Conservation (phyloP, 176 grass and related monocot genomes). For the Cenchrus americanus region DNA sequence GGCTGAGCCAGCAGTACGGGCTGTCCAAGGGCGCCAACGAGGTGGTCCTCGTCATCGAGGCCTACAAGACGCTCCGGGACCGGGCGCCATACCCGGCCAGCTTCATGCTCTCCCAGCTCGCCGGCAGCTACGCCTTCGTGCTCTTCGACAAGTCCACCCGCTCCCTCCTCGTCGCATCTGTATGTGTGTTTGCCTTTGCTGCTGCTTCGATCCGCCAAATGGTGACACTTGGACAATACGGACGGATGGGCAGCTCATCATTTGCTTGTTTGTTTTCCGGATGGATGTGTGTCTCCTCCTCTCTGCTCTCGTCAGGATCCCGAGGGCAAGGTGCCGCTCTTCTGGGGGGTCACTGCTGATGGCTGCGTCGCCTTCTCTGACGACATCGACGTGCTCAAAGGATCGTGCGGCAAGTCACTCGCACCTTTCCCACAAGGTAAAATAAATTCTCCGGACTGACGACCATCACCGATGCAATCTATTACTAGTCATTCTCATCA, state of each 20-base stretch:
- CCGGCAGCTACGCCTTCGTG: conserved; percentile 77
- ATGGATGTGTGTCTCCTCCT: neutral
- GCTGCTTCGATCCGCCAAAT: neutral
- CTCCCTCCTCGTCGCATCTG: conserved; percentile 78
- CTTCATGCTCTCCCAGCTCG: conserved; percentile 85
- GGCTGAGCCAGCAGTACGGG: conserved; percentile 82
- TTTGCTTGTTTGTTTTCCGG: no score
- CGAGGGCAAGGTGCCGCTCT: conserved; percentile 73
- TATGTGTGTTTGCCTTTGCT: conserved; percentile 27
- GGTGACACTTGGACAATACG: neutral
- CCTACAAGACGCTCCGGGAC: conserved; percentile 81
- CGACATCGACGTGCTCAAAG: conserved; percentile 78
- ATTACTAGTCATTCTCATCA: neutral
- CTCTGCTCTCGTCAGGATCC: conserved; percentile 28
- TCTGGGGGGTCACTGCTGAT: conserved; percentile 88
- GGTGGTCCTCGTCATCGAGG: conserved; percentile 78
- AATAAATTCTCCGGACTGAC: neutral
- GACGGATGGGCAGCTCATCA: no score
- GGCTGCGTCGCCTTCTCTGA: conserved; percentile 84
- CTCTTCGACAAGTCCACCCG: conserved; percentile 87
- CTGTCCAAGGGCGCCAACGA: conserved; percentile 84
- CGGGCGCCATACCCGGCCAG: conserved; percentile 71
- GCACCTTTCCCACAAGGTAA: conserved; percentile 90
- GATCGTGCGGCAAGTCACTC: conserved; percentile 95
- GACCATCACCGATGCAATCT: no score